Evolutionary conservation across 2,329 filamentous ascomycete species (phyloP).

Genomic region (Ceratocystis ficicola): DNA sequence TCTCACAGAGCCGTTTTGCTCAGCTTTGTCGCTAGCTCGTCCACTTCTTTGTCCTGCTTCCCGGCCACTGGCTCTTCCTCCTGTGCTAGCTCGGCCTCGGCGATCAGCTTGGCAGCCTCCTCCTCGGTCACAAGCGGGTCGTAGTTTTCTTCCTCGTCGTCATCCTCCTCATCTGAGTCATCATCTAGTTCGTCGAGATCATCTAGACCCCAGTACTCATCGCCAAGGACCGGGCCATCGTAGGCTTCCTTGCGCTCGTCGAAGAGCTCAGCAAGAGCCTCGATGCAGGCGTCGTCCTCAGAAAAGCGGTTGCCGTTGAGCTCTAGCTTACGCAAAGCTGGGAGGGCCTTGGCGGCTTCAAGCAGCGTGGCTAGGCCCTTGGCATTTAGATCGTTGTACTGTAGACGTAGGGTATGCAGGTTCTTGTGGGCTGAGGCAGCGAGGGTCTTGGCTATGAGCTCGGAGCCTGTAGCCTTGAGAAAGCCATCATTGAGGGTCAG

Average conservation of each 20-base stretch:
- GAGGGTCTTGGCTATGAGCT: slow-evolving; percentile 61
- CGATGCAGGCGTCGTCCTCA: slow-evolving; percentile 67
- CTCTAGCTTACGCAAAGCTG: slow-evolving; percentile 71
- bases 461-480: slow-evolving; percentile 62
- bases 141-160: slow-evolving; percentile 54
- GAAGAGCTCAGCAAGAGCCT: slow-evolving; percentile 56
- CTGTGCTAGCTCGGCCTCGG: slow-evolving; percentile 56
- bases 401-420: slow-evolving; percentile 68
- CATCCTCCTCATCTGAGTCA: slow-evolving; percentile 51
- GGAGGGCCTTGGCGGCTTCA: slow-evolving; percentile 56
- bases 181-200: slow-evolving; percentile 79
- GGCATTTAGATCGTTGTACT: slow-evolving; percentile 88
- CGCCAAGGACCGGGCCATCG: slow-evolving; percentile 53
- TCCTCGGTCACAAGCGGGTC: slow-evolving; percentile 46
- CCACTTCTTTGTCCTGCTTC: slow-evolving; percentile 63
- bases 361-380: slow-evolving; percentile 61
- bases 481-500: slow-evolving; percentile 83
- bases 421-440: slow-evolving; percentile 63
- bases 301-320: slow-evolving; percentile 92
- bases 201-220: slow-evolving; percentile 76
- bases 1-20: slow-evolving; percentile 52
- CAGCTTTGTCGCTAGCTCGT: slow-evolving; percentile 63
- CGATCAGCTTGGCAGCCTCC: slow-evolving; percentile 53
- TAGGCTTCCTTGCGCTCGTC: slow-evolving; percentile 65
- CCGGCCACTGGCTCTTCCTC: slow-evolving; percentile 63